Evolutionary conservation across 2,329 filamentous ascomycete genomes (phyloP).

Genomic region (Rachicladosporium sp.): DNA sequence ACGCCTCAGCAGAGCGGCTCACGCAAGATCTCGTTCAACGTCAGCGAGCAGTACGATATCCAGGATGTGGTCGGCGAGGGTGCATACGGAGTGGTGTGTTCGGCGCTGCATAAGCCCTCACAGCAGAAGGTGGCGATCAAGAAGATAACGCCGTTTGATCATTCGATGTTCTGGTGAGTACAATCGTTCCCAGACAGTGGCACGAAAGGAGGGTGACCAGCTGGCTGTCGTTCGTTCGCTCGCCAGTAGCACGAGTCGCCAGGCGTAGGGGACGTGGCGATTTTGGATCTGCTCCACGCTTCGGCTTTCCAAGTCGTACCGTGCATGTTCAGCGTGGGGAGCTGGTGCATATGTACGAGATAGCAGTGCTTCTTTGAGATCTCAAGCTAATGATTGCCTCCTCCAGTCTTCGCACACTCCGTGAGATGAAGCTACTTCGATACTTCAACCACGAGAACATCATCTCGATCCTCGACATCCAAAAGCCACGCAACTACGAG

Average conservation of each 20-base stretch:
- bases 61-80: slow-evolving; percentile 98
- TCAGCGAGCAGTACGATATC: slow-evolving; percentile 98
- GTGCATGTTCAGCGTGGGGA: too few relatives aligned
- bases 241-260: too few relatives aligned
- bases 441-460: slow-evolving; percentile 99
- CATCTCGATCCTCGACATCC: slow-evolving; percentile 96
- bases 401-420: slow-evolving; percentile 87
- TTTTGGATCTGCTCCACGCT: too few relatives aligned
- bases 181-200: too few relatives aligned
- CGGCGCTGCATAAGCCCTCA: slow-evolving; percentile 93
- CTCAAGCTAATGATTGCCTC: too few relatives aligned
- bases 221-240: too few relatives aligned
- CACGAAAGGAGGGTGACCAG: too few relatives aligned
- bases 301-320: too few relatives aligned
- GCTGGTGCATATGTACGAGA: not conserved
- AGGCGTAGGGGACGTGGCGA: too few relatives aligned
- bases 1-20: slow-evolving; percentile 36
- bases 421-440: slow-evolving; percentile 96
- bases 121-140: slow-evolving; percentile 98
- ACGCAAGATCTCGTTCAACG: slow-evolving; percentile 97
- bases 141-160: slow-evolving; percentile 98
- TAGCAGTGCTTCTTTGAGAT: not conserved
- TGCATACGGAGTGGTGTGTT: slow-evolving; percentile 96
- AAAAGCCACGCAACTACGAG: slow-evolving; percentile 93
- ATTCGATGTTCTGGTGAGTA: slow-evolving; percentile 57